Evolutionary conservation across 352 stramenopile species (phyloP).

Genomic region (Globisporangium iwayamae): DNA sequence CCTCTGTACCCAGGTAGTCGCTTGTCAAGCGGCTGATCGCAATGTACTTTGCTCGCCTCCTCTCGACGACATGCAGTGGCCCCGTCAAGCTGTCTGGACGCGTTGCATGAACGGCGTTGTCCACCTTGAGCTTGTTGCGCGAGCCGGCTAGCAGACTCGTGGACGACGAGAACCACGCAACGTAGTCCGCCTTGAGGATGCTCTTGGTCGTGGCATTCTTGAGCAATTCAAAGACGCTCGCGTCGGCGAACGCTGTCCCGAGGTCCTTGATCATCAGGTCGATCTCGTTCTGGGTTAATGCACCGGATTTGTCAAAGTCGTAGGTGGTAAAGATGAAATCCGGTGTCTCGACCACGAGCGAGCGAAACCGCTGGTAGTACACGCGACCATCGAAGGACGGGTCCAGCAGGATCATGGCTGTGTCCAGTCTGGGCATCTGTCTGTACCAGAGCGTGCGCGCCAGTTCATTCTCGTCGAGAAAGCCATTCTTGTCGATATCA

Average conservation of each 20-base stretch:
- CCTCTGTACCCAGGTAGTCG: constrained; percentile 87
- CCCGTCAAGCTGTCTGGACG: constrained; percentile 91
- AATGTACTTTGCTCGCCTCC: constrained; percentile 92
- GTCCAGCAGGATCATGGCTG: constrained; percentile 66
- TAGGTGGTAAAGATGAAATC: constrained; percentile 71
- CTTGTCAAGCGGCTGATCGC: constrained; percentile 87
- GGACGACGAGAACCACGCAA: constrained; percentile 49
- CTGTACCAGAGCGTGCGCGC: constrained; percentile 59
- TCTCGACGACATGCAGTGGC: constrained; percentile 83
- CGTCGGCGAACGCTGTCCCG: constrained; percentile 38
- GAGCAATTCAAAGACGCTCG: constrained; percentile 32
- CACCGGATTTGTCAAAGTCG: constrained; percentile 60
- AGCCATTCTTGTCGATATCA: constrained; percentile 83
- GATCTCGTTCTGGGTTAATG: constrained; percentile 59
- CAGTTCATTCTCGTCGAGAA: constrained; percentile 81
- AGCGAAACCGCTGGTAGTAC: constrained; percentile 66
- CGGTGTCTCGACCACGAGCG: constrained; percentile 33
- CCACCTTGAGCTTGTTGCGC: constrained; percentile 68
- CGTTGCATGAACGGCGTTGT: constrained; percentile 93
- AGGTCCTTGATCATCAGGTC: constrained; percentile 68
- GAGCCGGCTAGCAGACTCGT: constrained; percentile 58
- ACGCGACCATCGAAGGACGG: constrained; percentile 79
- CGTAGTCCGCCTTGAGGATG: constrained; percentile 50
- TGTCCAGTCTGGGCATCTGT: constrained; percentile 67
- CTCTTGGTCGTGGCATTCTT: constrained; percentile 31